These are phyloP conservation scores for Goniomonas avonlea DNA, from an alignment of 78 protist species.

Conservation along the genomic window DNA sequence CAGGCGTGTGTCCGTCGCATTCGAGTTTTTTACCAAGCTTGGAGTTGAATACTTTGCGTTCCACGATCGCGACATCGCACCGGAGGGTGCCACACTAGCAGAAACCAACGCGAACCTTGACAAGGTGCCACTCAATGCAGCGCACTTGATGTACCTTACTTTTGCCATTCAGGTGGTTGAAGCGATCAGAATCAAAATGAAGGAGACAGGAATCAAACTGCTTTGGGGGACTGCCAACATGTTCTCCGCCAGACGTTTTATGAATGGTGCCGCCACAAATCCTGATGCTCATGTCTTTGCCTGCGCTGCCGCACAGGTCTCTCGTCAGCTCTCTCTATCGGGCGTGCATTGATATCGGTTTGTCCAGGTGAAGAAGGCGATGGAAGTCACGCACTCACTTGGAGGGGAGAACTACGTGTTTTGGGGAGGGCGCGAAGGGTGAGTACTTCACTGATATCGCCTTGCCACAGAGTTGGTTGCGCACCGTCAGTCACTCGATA, in stretches of 20 bases:
- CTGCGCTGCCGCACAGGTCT: slow-evolving; percentile 12
- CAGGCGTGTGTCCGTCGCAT: neutral
- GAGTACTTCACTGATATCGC: too few species aligned
- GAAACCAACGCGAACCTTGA: slow-evolving; percentile 12
- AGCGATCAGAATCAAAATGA: too few species aligned
- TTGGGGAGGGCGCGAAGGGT: slow-evolving; percentile 28
- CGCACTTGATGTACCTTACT: too few species aligned
- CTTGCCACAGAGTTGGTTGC: too few species aligned
- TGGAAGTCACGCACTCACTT: neutral
- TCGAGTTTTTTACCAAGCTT: neutral
- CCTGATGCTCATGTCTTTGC: slow-evolving; percentile 1
- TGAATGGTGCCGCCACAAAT: slow-evolving; percentile 22
- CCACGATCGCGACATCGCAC: slow-evolving; percentile 32
- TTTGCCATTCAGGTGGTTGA: too few species aligned
- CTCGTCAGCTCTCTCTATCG: too few species aligned
- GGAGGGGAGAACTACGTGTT: slow-evolving; percentile 15
- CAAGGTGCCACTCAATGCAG: neutral
- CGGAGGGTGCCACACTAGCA: neutral
- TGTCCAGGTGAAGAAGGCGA: slow-evolving; percentile 23
- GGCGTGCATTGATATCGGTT: too few species aligned
- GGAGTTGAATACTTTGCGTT: slow-evolving; percentile 22
- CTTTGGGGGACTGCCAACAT: slow-evolving; percentile 25
- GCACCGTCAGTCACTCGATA: too few species aligned
- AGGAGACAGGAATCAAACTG: neutral
- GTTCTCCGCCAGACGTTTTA: neutral